phyloP scores from a whole-genome alignment of 768 basidiomycete genomes.

The Lactarius psammicola region DNA sequence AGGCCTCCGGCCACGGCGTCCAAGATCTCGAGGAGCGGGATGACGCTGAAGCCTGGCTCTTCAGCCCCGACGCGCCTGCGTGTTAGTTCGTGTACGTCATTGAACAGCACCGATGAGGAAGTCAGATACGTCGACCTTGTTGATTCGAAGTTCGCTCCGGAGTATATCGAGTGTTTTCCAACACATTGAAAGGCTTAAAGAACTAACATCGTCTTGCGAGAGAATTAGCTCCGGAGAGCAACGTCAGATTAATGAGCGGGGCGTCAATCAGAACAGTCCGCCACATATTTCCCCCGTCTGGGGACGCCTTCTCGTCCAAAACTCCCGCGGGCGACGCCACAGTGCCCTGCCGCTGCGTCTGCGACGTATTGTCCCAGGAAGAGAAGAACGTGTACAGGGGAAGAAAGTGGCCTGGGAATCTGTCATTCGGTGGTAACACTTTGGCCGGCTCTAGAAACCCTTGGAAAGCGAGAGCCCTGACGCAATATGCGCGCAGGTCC shows the following conservation, averaged over 20 bases:
- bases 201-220: neutral
- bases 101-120: neutral
- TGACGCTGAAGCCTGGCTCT: neutral
- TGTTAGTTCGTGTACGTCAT: neutral
- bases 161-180: conserved; percentile 18
- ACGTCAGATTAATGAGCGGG: conserved; percentile 10
- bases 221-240: neutral
- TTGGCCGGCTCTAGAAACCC: neutral
- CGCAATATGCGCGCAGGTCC: conserved; percentile 9
- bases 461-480: conserved; percentile 7
- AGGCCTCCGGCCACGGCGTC: neutral
- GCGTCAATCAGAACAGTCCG: neutral
- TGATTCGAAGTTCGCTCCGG: neutral
- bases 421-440: neutral
- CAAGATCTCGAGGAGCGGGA: neutral
- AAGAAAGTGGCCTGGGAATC: neutral
- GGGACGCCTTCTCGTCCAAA: too few relatives aligned
- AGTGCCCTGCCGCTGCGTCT: neutral
- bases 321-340: neutral
- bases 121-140: neutral
- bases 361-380: neutral
- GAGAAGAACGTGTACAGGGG: neutral
- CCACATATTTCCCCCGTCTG: neutral
- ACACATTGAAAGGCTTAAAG: conserved; percentile 1
- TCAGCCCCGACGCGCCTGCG: neutral